These are phyloP conservation scores for Carallia pectinifolia DNA, from an alignment of 345 rosid genomes.

Conservation along the genomic window DNA sequence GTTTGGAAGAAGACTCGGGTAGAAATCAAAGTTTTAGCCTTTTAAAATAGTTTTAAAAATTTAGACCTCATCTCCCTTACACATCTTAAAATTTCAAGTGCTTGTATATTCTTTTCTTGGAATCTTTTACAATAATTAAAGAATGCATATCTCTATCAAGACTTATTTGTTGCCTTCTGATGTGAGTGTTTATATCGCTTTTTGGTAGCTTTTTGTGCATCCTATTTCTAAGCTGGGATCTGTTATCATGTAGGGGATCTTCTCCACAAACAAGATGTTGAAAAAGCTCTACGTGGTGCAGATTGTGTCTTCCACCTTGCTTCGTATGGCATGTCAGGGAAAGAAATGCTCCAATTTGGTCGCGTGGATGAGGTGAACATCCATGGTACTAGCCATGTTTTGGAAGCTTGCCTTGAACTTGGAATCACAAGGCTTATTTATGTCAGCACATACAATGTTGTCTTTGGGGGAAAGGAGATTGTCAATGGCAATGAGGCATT, in stretches of 20 bases:
- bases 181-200: too few species aligned
- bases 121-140: too few species aligned
- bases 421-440: conserved; percentile 73
- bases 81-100: too few species aligned
- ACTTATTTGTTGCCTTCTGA: too few species aligned
- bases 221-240: neutral
- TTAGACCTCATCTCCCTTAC: too few species aligned
- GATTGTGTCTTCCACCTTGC: conserved; percentile 87
- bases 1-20: too few species aligned
- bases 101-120: too few species aligned
- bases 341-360: conserved; percentile 82
- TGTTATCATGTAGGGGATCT: conserved; percentile 50
- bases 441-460: conserved; percentile 88
- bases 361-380: conserved; percentile 79
- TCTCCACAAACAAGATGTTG: conserved; percentile 52
- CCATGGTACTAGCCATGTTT: conserved; percentile 72
- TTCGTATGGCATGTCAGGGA: conserved; percentile 91
- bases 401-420: conserved; percentile 65
- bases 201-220: too few species aligned
- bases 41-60: too few species aligned
- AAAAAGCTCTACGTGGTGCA: conserved; percentile 57
- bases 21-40: too few species aligned
- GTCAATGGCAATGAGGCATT: conserved; percentile 69
- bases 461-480: conserved; percentile 86
- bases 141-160: too few species aligned